These are phyloP conservation scores for Coccomyxa sp. DNA, from an alignment of 139 green algal species.

Conservation along the genomic window DNA sequence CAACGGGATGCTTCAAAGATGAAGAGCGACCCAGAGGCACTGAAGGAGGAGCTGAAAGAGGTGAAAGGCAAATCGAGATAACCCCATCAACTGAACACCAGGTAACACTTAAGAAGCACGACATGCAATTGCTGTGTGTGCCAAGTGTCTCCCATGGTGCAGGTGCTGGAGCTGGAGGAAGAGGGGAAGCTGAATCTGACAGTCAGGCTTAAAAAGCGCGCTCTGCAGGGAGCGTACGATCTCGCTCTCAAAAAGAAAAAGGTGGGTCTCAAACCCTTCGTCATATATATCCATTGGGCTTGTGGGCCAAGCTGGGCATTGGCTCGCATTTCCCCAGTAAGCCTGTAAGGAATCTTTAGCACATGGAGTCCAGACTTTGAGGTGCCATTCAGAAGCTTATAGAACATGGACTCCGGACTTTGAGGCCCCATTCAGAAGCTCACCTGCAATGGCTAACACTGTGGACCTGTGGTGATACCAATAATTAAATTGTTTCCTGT, in stretches of 20 bases:
- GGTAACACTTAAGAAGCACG: neutral
- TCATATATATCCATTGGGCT: too few species aligned
- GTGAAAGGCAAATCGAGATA: neutral
- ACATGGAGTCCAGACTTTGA: too few species aligned
- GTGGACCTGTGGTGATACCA: too few species aligned
- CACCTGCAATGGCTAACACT: too few species aligned
- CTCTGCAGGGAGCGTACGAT: conserved; percentile 79
- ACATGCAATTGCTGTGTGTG: neutral
- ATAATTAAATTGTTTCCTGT: too few species aligned
- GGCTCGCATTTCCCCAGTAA: too few species aligned
- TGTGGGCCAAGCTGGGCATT: too few species aligned
- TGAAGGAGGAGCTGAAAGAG: conserved; percentile 39
- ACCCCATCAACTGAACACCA: neutral
- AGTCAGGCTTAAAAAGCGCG: conserved; percentile 75
- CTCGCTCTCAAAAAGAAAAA: conserved; percentile 68
- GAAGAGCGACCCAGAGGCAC: conserved; percentile 39
- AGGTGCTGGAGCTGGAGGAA: conserved; percentile 72
- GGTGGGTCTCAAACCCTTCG: conserved; percentile 28
- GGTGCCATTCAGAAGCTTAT: too few species aligned
- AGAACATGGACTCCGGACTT: too few species aligned
- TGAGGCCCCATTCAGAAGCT: too few species aligned
- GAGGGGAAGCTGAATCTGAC: conserved; percentile 49
- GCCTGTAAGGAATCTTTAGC: too few species aligned
- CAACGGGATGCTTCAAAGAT: conserved; percentile 64
- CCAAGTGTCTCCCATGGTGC: neutral